Conservation (phyloP, 2,329 filamentous ascomycete species). For the Cercospora sesami region DNA sequence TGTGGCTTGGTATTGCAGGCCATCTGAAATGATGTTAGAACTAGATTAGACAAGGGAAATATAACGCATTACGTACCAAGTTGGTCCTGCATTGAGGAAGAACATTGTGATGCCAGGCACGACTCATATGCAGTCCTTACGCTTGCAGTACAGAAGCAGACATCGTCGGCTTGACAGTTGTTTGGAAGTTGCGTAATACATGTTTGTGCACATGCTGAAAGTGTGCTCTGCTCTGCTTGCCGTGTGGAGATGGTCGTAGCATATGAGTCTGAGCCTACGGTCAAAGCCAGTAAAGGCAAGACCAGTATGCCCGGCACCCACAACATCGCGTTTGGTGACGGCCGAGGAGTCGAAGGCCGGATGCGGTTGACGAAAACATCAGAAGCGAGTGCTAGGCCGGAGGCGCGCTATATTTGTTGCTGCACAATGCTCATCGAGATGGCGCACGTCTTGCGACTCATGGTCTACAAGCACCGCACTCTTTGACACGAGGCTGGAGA, state of each 20-base stretch:
- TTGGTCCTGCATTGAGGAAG: constrained; percentile 13
- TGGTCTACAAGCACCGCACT: constrained; percentile 9
- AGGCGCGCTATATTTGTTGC: constrained; percentile 22
- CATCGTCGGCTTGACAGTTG: constrained; percentile 10
- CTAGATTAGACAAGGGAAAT: too few species aligned
- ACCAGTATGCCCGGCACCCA: constrained; percentile 21
- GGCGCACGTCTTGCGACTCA: constrained; percentile 22
- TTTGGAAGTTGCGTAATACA: constrained; percentile 15
- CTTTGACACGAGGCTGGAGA: constrained; percentile 14
- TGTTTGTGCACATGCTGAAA: constrained; percentile 16
- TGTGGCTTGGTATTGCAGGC: constrained; percentile 16
- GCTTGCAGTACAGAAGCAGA: constrained; percentile 18
- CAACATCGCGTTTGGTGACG: constrained; percentile 16
- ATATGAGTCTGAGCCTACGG: constrained; percentile 16
- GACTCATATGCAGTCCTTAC: constrained; percentile 14
- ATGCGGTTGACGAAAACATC: constrained; percentile 15
- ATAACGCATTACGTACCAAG: not conserved
- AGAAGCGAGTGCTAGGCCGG: constrained; percentile 3
- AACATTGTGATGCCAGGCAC: constrained; percentile 16
- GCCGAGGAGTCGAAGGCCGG: constrained; percentile 16
- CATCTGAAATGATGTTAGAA: constrained; percentile 5
- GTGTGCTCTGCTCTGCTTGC: constrained; percentile 14
- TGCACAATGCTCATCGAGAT: constrained; percentile 12
- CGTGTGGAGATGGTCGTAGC: constrained; percentile 13
- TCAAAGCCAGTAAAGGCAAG: constrained; percentile 21